These are phyloP conservation scores for Cutaneotrichosporon daszewskae DNA, from an alignment of 1,284 basidiomycete species.

Conservation along the genomic window DNA sequence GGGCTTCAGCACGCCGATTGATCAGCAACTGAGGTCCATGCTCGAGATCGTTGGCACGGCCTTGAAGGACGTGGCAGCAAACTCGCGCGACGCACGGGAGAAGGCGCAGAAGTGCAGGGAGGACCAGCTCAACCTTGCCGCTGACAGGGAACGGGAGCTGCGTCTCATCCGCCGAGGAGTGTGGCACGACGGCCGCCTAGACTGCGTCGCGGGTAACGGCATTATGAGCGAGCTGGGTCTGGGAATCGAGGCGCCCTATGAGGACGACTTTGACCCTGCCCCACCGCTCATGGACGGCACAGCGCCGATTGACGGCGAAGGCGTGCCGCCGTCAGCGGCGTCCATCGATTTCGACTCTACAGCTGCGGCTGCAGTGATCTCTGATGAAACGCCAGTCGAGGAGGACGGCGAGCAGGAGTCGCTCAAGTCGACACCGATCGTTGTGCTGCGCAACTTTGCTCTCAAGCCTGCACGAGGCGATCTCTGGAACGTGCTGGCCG, in stretches of 20 bases:
- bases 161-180: conserved; percentile 54
- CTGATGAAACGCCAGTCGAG: conserved; percentile 1
- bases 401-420: conserved; percentile 49
- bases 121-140: conserved; percentile 21
- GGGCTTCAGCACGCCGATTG: conserved; percentile 75
- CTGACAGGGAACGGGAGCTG: conserved; percentile 31
- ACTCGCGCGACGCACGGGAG: conserved; percentile 48
- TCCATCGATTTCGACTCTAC: conserved; percentile 1
- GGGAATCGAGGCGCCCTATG: conserved; percentile 59
- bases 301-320: conserved; percentile 30
- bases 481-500: conserved; percentile 67
- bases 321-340: conserved; percentile 19
- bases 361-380: not conserved
- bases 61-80: conserved; percentile 57
- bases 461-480: conserved; percentile 61
- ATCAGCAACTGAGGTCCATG: conserved; percentile 78
- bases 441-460: conserved; percentile 73
- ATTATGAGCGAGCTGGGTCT: conserved; percentile 74
- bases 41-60: conserved; percentile 72
- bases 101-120: conserved; percentile 28
- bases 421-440: conserved; percentile 68
- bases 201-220: conserved; percentile 73
- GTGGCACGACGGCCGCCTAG: conserved; percentile 76
- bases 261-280: conserved; percentile 46
- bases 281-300: conserved; percentile 29